A percentile compares a stretch with the other conserved stretches of the same genome.
These are phyloP conservation scores for Neoarthrinium moseri DNA, from an alignment of 2,329 filamentous ascomycete species.

Conservation along the genomic window DNA sequence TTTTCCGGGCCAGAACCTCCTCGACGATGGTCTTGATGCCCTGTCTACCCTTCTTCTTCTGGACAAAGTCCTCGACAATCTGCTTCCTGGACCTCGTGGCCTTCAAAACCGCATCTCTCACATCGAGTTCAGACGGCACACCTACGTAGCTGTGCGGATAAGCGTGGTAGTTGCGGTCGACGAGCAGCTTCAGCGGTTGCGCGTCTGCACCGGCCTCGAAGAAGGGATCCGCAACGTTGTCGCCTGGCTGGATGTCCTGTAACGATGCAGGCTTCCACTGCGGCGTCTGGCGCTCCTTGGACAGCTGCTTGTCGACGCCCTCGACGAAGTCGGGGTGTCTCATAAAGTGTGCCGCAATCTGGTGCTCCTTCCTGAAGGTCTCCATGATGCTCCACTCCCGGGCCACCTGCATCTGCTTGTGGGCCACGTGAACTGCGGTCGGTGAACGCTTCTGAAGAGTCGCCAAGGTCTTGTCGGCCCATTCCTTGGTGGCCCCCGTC, in stretches of 20 bases:
- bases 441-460: constrained; percentile 80
- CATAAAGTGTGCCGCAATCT: constrained; percentile 88
- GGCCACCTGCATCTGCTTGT: constrained; percentile 79
- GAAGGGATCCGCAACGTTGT: constrained; percentile 63
- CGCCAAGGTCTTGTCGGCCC: constrained; percentile 75
- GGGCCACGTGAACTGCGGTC: constrained; percentile 79
- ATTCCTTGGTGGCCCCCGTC: constrained; percentile 57
- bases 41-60: constrained; percentile 60
- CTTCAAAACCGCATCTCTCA: constrained; percentile 43
- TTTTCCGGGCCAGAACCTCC: constrained; percentile 68
- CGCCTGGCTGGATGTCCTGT: constrained; percentile 57
- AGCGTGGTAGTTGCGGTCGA: constrained; percentile 59
- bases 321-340: constrained; percentile 85
- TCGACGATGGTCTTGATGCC: constrained; percentile 67
- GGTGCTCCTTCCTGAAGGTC: constrained; percentile 82
- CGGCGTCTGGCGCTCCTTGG: constrained; percentile 53
- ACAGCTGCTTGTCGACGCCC: constrained; percentile 80
- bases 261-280: constrained; percentile 76
- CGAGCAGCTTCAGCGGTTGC: constrained; percentile 59
- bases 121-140: constrained; percentile 69
- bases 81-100: constrained; percentile 47
- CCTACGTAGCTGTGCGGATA: constrained; percentile 74
- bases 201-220: constrained; percentile 53
- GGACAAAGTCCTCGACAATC: constrained; percentile 63
- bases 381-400: constrained; percentile 76